Evolutionary conservation across 768 basidiomycete species (phyloP).

Genomic region (Solioccasus polychromus): DNA sequence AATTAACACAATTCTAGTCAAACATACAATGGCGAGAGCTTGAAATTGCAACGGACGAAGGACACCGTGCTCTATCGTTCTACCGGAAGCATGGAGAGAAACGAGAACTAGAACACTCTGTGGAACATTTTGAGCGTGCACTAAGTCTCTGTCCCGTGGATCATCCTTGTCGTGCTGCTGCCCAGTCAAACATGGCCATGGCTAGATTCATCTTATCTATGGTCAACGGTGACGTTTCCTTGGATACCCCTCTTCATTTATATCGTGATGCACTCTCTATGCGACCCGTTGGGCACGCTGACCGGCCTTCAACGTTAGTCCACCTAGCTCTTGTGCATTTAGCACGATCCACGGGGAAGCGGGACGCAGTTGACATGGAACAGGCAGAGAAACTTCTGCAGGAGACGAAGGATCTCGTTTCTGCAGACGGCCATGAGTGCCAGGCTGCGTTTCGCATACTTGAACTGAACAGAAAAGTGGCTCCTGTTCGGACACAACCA

Average conservation of each 20-base stretch:
- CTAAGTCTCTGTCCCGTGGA: conserved; percentile 4
- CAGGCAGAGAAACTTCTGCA: too few species aligned
- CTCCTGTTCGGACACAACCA: too few species aligned
- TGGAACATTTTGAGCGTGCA: background rate
- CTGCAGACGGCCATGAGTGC: too few species aligned
- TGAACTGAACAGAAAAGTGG: too few species aligned
- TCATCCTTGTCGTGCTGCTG: conserved; percentile 7
- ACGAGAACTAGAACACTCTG: background rate
- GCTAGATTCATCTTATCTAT: too few species aligned
- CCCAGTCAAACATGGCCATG: conserved; percentile 4
- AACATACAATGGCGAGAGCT: background rate
- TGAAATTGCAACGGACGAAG: background rate
- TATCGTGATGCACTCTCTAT: background rate
- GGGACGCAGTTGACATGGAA: background rate
- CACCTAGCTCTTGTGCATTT: background rate
- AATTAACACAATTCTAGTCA: background rate
- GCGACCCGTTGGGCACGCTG: background rate
- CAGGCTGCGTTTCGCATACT: too few species aligned
- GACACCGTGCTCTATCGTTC: background rate
- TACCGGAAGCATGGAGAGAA: background rate
- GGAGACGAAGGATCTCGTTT: too few species aligned
- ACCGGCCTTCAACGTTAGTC: background rate
- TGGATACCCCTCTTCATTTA: background rate
- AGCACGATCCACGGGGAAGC: background rate
- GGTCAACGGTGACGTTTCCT: background rate